Base-by-base conservation (phyloP, 768 basidiomycete species). In the Dendrothele bispora region DNA sequence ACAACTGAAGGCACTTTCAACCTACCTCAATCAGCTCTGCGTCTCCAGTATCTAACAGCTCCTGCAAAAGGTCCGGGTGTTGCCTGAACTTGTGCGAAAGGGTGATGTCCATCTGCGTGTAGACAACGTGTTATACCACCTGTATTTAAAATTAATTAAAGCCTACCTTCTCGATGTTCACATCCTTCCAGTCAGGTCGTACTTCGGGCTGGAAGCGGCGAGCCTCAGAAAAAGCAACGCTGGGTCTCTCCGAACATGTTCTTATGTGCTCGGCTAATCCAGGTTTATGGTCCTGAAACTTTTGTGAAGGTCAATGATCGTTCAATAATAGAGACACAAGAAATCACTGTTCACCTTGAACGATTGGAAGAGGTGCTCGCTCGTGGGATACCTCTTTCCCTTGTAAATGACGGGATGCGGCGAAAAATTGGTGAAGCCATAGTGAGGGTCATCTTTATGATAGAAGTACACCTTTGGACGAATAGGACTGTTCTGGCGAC, bases 301-400 rank as follows among this genome's bases (percentile, higher is more conserved):
- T 50, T 7, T 21, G 39, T 38, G 50, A 24, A 6, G 32, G 29
- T 14, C 41, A 6, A 32, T 5, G 21, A 22, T 25, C 10, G 12
- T 39, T n/a, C 21, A 5, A 14, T 48, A 26, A 38, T 12, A 20
- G n/a, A 21, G 14, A 30, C 20, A 27, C 14, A 30, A 24, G 27
- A 24, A 6, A 10, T 49, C 27, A 25, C n/a, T n/a, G 53, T 62
- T 10, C 46, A 82, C 84, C 61, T 86, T 88, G 67, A 87, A 77
- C 2, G 86, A 82, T 55, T 88, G 86, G 57, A 86, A 88, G 10
- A 88, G 74, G 62, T 88, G 87, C 59, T 88, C 87, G 58, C 84
- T 84, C 1, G 86, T 89, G 1, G 86, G 84, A 58, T 88, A 89
- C 45, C 65, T 71, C 58, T 80, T 83, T 32, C 80, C 80, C 26